Evolutionary conservation across 352 stramenopile species (phyloP).

Genomic region (Globisporangium parvum): DNA sequence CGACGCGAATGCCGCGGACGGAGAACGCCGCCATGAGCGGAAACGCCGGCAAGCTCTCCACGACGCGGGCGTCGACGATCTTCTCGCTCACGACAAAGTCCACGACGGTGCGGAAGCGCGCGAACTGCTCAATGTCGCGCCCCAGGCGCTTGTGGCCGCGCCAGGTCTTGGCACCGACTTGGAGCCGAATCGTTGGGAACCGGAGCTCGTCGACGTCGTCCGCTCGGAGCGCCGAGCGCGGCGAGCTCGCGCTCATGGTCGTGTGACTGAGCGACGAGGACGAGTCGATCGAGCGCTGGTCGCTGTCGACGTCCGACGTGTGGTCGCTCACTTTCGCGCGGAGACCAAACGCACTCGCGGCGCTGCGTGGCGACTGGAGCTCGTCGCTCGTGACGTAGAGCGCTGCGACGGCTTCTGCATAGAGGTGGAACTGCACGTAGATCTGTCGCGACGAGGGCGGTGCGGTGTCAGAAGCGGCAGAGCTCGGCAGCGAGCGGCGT

Average conservation of each 20-base stretch:
- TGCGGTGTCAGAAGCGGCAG: background rate
- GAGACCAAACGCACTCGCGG: too few species aligned
- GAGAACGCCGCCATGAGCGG: conserved; percentile 55
- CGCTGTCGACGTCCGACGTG: conserved; percentile 15
- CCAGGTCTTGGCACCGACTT: conserved; percentile 63
- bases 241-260: too few species aligned
- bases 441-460: conserved; percentile 26
- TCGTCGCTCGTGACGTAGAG: conserved; percentile 53
- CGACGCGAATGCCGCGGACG: conserved; percentile 43
- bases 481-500: background rate
- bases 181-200: conserved; percentile 49
- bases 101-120: conserved; percentile 46
- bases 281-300: conserved; percentile 20
- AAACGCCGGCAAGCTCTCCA: conserved; percentile 43
- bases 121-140: conserved; percentile 41
- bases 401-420: conserved; percentile 56
- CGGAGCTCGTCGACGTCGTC: conserved; percentile 52
- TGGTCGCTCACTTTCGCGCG: conserved; percentile 17
- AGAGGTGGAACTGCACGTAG: conserved; percentile 74
- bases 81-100: conserved; percentile 41
- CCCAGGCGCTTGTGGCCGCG: conserved; percentile 57
- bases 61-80: conserved; percentile 21
- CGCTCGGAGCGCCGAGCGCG: background rate
- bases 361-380: conserved; percentile 15
- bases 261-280: conserved; percentile 14